Conservation (phyloP, 225 moss, liverwort and hornwort genomes). For the Pleurozium schreberi region DNA sequence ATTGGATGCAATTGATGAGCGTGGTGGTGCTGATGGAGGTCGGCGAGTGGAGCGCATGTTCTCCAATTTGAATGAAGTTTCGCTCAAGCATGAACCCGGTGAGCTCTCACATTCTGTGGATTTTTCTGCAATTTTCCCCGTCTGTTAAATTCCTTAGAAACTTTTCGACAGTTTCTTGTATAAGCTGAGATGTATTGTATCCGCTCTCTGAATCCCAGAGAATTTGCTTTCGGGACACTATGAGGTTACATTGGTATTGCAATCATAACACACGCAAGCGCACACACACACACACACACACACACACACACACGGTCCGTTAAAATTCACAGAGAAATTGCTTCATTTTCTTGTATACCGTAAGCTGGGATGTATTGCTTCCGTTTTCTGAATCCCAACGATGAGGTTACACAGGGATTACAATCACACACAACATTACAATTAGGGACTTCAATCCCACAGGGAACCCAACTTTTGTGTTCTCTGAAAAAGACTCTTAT, state of each 20-base stretch:
- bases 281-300: no score
- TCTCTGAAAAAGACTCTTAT: background rate
- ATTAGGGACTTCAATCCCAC: background rate
- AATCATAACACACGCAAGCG: background rate
- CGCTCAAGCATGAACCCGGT: constrained; percentile 83
- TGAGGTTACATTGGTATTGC: background rate
- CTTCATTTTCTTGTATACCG: background rate
- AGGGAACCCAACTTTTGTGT: background rate
- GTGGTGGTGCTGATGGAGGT: background rate
- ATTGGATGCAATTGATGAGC: background rate
- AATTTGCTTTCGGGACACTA: background rate
- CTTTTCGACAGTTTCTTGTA: background rate
- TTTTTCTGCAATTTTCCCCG: background rate
- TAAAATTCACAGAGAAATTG: background rate
- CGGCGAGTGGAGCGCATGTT: constrained; percentile 48
- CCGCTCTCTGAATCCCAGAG: background rate
- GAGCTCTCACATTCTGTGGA: background rate
- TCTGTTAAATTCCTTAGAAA: background rate
- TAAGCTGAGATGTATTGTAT: background rate
- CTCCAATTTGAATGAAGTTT: constrained; percentile 61
- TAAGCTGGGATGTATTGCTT: background rate
- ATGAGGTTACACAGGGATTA: background rate
- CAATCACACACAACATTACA: background rate
- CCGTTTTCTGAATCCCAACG: background rate
- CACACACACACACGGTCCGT: background rate